phyloP scores from a whole-genome alignment of 257 asterid genomes.

The Thymus mandschuricus region DNA sequence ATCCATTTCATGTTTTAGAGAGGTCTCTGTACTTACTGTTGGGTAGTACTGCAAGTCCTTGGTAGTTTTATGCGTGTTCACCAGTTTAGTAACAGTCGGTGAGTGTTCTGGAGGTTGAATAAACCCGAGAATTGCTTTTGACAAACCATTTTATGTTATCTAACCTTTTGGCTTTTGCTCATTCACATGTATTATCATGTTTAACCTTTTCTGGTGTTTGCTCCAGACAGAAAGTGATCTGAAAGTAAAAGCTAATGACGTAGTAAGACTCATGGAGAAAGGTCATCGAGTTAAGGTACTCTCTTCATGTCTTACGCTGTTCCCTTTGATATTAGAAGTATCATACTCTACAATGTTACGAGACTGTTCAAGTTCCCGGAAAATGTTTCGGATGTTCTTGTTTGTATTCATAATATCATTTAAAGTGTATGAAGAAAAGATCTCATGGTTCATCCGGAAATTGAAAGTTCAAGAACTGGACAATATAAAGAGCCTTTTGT shows the following conservation, averaged over 20 bases:
- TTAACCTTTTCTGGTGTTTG: conserved; percentile 31
- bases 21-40: conserved; percentile 10
- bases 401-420: neutral
- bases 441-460: neutral
- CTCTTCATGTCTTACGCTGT: conserved; percentile 13
- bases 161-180: conserved; percentile 5
- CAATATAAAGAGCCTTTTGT: neutral
- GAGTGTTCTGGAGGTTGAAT: conserved; percentile 3
- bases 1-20: conserved; percentile 2
- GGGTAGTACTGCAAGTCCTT: conserved; percentile 11
- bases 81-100: conserved; percentile 1
- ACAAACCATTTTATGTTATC: conserved; percentile 6
- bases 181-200: conserved; percentile 17
- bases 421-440: neutral
- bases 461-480: neutral
- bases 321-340: conserved; percentile 7
- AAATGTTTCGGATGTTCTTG: neutral
- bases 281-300: conserved; percentile 89
- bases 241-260: conserved; percentile 79
- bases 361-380: conserved; percentile 15
- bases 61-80: neutral
- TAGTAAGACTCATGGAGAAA: conserved; percentile 74
- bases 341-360: neutral
- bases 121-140: conserved; percentile 6
- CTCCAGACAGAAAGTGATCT: conserved; percentile 68